Evolutionary conservation across 179 eudicot species (phyloP).

Genomic region (Gypsophila paniculata): DNA sequence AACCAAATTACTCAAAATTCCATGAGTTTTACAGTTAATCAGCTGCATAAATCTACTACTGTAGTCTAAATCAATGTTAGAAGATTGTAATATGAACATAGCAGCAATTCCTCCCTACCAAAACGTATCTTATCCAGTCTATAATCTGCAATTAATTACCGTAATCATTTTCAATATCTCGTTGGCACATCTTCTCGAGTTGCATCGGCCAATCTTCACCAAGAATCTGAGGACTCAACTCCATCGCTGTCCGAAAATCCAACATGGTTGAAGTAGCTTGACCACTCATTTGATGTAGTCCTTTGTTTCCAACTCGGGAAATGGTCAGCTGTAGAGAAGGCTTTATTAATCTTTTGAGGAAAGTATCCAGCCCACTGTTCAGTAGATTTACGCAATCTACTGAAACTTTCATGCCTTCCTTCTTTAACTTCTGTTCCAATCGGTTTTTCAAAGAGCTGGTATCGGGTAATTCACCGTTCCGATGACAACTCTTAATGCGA

Average conservation of each 20-base stretch:
- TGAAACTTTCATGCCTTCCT: conserved; percentile 46
- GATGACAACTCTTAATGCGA: conserved; percentile 38
- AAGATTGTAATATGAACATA: conserved; percentile 29
- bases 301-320: conserved; percentile 35
- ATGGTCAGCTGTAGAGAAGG: conserved; percentile 44
- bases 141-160: conserved; percentile 20
- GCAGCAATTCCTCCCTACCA: conserved; percentile 27
- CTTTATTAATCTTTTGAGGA: conserved; percentile 50
- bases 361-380: conserved; percentile 57
- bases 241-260: conserved; percentile 65
- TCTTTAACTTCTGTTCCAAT: conserved; percentile 49
- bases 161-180: conserved; percentile 32
- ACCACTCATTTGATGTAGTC: conserved; percentile 17
- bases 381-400: conserved; percentile 51
- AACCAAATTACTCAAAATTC: conserved; percentile 17
- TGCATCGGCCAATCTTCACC: conserved; percentile 67
- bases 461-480: conserved; percentile 45
- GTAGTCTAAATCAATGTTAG: conserved; percentile 25
- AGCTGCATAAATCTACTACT: conserved; percentile 19
- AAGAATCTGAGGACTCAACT: conserved; percentile 47
- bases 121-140: conserved; percentile 22
- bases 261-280: conserved; percentile 34
- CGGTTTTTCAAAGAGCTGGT: conserved; percentile 42
- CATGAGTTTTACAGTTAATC: conserved; percentile 15
- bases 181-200: conserved; percentile 51